A percentile compares a stretch with the other conserved stretches of the same genome.
Evolutionary conservation across 2,329 filamentous ascomycete species (phyloP).

Genomic region (Chalara sp.): DNA sequence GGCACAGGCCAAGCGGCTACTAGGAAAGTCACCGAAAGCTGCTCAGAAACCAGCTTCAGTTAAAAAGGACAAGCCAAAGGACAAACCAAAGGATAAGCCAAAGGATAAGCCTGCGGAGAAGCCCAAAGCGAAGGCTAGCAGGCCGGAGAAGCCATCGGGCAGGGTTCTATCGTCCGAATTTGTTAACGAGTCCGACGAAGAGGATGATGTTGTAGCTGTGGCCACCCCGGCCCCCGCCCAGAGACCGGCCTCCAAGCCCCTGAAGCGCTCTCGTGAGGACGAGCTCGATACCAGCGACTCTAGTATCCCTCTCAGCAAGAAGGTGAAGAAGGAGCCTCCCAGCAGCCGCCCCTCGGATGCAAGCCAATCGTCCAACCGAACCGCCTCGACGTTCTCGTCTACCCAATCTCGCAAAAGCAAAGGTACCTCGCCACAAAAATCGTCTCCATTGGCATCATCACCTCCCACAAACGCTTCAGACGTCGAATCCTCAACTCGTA

Average conservation of each 20-base stretch:
- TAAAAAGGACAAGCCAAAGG: slow-evolving; percentile 13
- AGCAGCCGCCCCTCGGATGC: slow-evolving; percentile 40
- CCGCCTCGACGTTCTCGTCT: slow-evolving; percentile 33
- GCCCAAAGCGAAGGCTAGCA: not conserved
- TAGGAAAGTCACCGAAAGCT: slow-evolving; percentile 30
- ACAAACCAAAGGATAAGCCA: not conserved
- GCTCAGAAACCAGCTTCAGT: slow-evolving; percentile 16
- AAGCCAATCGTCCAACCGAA: slow-evolving; percentile 35
- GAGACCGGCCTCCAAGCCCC: slow-evolving; percentile 26
- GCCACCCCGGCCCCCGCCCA: slow-evolving; percentile 19
- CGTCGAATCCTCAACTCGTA: slow-evolving; percentile 36
- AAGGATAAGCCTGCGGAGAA: not conserved
- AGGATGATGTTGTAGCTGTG: slow-evolving; percentile 13
- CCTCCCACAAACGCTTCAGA: slow-evolving; percentile 61
- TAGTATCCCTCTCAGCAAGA: slow-evolving; percentile 24
- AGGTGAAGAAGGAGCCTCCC: slow-evolving; percentile 24
- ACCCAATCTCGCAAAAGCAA: slow-evolving; percentile 32
- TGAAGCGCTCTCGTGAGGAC: slow-evolving; percentile 46
- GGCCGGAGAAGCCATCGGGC: slow-evolving; percentile 1
- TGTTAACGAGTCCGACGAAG: slow-evolving; percentile 25
- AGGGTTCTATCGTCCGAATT: slow-evolving; percentile 25
- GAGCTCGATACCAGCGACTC: slow-evolving; percentile 22
- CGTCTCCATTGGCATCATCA: slow-evolving; percentile 58
- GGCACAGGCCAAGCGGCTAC: slow-evolving; percentile 48
- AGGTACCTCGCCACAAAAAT: slow-evolving; percentile 53